Evolutionary conservation across 306 rosid genomes (phyloP), one percentile per base, ranked within the genome.

Genomic region (Arachis stenosperma): DNA sequence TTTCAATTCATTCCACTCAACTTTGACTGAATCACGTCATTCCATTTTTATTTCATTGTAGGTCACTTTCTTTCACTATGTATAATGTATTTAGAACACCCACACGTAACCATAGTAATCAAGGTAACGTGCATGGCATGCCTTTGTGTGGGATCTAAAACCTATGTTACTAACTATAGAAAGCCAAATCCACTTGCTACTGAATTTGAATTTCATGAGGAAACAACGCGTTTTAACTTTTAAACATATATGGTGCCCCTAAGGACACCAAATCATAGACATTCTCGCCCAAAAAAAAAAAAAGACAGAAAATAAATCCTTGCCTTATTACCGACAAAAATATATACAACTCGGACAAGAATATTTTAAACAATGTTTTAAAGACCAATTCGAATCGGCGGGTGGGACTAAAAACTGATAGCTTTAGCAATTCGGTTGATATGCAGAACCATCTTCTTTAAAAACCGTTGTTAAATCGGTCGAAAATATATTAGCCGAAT

Each of bases 201-300:
- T 11, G 71, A 70, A 70, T 60, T 75, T 67, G 75, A 61, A 22
- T 37, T 58, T 58, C 73, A 65, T 6, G 4, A 30, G 78, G 68
- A 65, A 79, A 79, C 59, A 36, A 39, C 8, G 1, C 11, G 65
- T 44, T 39, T 7, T 30, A 57, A 57, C 9, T 17, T 17, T 17
- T 17, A 17, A 17, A 52, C 57, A 51, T n/a, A 51, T 60, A 53
- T 22, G 27, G 27, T 22, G 27, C 27, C 27, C 41, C 2, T 10
- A 1, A 44, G 8, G 72, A 30, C 76, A 54, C 70, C 62, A 14
- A 71, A 59, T 8, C 78, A 67, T 76, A 73, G 80, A n/a, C 75
- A 68, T 51, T 51, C 5, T 64, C 82, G 69, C 75, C 75, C 2
- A 33, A 33, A 2, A 33, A 33, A 33, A 2, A 22, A 22, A 22